These are phyloP conservation scores for Saccharomycopsis selenospora DNA, from an alignment of 805 yeast species.

Conservation along the genomic window DNA sequence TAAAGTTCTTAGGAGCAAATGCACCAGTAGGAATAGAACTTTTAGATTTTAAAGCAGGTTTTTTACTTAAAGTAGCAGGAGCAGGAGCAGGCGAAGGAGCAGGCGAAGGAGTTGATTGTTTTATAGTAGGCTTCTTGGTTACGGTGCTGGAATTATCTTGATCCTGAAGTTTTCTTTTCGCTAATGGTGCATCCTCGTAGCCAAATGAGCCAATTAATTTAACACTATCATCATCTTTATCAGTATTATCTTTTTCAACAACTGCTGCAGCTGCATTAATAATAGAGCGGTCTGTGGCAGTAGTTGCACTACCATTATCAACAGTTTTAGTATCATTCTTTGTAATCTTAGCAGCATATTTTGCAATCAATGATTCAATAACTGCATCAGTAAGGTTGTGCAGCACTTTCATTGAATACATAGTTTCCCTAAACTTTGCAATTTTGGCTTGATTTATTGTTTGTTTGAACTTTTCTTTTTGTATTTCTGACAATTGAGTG, in stretches of 20 bases:
- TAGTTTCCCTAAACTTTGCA: not conserved
- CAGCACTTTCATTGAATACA: not conserved
- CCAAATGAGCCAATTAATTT: not conserved
- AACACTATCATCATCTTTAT: not conserved
- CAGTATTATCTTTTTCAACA: not conserved
- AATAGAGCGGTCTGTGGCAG: not conserved
- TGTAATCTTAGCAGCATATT: not conserved
- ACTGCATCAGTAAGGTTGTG: not conserved
- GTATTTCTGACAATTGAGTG: not conserved
- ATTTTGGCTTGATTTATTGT: too few relatives aligned
- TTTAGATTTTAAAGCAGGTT: constrained; percentile 7
- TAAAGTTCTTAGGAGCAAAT: constrained; percentile 16
- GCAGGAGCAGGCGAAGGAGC: not conserved
- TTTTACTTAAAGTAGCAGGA: not conserved
- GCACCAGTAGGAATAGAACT: constrained; percentile 15
- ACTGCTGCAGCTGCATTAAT: too few relatives aligned
- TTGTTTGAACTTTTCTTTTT: not conserved
- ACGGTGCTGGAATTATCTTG: not conserved
- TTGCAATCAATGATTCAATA: not conserved
- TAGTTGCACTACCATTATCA: not conserved
- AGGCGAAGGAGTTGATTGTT: not conserved
- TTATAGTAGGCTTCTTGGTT: not conserved
- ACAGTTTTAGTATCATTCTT: not conserved
- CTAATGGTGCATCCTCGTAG: not conserved
- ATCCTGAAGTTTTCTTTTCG: not conserved